These are phyloP conservation scores for Mycena alexandri DNA, from an alignment of 768 basidiomycete genomes.

Conservation along the genomic window DNA sequence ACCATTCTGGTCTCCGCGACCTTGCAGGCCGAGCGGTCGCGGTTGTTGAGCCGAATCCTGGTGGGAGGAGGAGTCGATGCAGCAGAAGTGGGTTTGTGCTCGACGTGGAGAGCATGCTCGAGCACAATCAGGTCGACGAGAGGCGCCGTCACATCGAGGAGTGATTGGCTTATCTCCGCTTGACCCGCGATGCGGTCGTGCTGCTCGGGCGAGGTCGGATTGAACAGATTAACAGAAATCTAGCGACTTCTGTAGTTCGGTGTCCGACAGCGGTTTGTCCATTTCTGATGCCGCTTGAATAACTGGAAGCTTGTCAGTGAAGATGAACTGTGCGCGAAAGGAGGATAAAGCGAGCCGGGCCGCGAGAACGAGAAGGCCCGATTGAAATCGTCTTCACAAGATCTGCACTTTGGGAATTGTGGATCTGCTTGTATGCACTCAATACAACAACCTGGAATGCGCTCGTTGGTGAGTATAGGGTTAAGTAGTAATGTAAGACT, in stretches of 20 bases:
- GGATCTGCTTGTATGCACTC: slow-evolving; percentile 82
- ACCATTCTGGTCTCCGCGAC: slow-evolving; percentile 63
- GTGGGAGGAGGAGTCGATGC: slow-evolving; percentile 10
- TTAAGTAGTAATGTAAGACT: neutral
- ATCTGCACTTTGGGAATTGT: slow-evolving; percentile 62
- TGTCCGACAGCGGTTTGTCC: slow-evolving; percentile 77
- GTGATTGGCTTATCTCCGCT: slow-evolving; percentile 48
- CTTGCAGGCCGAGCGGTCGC: slow-evolving; percentile 51
- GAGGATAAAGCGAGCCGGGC: slow-evolving; percentile 59
- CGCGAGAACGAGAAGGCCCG: slow-evolving; percentile 73
- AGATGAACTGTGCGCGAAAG: slow-evolving; percentile 6
- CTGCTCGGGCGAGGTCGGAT: slow-evolving; percentile 74
- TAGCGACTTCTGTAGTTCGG: slow-evolving; percentile 79
- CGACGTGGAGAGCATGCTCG: slow-evolving; percentile 50
- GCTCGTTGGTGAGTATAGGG: slow-evolving; percentile 7
- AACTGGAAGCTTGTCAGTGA: slow-evolving; percentile 54
- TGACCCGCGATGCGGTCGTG: slow-evolving; percentile 56
- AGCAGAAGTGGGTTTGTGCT: slow-evolving; percentile 8
- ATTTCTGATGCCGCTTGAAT: slow-evolving; percentile 87
- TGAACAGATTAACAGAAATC: slow-evolving; percentile 84
- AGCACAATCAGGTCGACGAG: slow-evolving; percentile 59
- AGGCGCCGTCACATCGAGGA: slow-evolving; percentile 67
- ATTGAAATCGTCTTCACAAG: slow-evolving; percentile 78
- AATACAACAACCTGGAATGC: slow-evolving; percentile 79
- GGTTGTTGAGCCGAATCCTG: slow-evolving; percentile 34